Base-by-base conservation (phyloP, 176 grass and related monocot genomes). In the Cocos nucifera region DNA sequence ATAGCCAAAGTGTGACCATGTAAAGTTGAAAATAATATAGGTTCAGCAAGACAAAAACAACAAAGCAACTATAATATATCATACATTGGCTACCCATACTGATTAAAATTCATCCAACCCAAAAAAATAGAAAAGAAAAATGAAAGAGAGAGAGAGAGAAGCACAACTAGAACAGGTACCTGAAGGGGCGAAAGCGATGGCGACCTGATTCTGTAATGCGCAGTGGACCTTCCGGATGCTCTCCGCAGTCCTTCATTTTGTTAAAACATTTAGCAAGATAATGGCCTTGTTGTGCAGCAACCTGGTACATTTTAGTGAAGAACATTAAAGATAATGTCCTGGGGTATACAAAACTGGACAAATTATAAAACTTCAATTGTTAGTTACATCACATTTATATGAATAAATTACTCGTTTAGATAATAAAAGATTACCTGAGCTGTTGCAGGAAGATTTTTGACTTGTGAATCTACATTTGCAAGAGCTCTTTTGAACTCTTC, bases 401-500 rank as follows among this genome's bases (percentile, higher is more conserved):
- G 2, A 12, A 44, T 44, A 12, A 44, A 44, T 44, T 0, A 44
- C 10, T 12, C 35, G 3, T 44, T 44, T 14, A 44, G 35, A 44
- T 44, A 3, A 44, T 44, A 44, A 44, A 44, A 12, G 18, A 5
- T 5, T 75, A 96, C 87, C 92, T 97, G 92, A 67, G 92, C 92
- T 30, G 92, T 97, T 25, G 92, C 87, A 49, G 92, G 92, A 71
- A 77, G 72, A 64, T 59, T 82, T 78, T 97, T 97, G 17, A 97
- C 84, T 77, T 91, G 75, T 29, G 92, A 85, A 77, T 97, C 92
- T 4, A 88, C 92, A 52, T 88, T 55, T 48, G 55, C 55, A 35
- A 91, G 59, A 65, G 87, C 87, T 19, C 80, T 90, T 84, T 91
- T 97, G 73, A 97, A 97, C 69, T 88, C 83, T 77, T 97, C 92